Base-by-base conservation (phyloP, 768 basidiomycete genomes). In the Tricholoma sp. region DNA sequence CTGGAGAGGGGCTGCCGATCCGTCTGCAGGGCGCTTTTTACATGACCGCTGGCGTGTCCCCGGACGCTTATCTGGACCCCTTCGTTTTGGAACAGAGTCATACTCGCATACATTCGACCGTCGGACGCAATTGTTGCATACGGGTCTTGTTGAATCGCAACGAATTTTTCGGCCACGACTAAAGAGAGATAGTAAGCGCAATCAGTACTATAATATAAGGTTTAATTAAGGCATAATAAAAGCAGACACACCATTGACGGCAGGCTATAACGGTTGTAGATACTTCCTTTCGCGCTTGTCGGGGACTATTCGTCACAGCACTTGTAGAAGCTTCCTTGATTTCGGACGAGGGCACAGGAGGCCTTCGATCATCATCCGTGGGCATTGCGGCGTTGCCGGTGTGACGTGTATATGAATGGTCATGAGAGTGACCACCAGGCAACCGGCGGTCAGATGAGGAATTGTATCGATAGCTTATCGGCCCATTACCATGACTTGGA, bases 161-260 rank as follows among this genome's bases (percentile, higher is more conserved):
- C 86, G 84, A 65, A 91, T 91, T 79, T 92, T 92, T 69, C 90
- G 82, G 60, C 83, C 80, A 63, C 89, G 90, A 72, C 90, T 91
- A 65, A 61, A 53, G 67, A 62, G 27, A 18, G 63, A 65, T 58
- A 63, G 67, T 59, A 70, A 67, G 68, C 59, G 59, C 63, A 66
- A 65, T 74, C 58, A 73, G 69, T 65, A 67, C 69, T 68, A 60
- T 69, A 68, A 69, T 67, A 73, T 71, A 74, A 71, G 67, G 70
- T 59, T 74, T 74, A 74, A 72, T 76, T 69, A 69, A 74, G 69
- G 55, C 64, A 64, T 65, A 67, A 65, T 62, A 66, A 65, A 66
- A 64, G 58, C 39, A 60, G 59, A 76, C 86, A 67, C 69, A 91
- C 89, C 89, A 91, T 70, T 89, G 88, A 60, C 84, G 84, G 77